Conservation (phyloP, 257 asterid genomes). For the Solanum chaucha region DNA sequence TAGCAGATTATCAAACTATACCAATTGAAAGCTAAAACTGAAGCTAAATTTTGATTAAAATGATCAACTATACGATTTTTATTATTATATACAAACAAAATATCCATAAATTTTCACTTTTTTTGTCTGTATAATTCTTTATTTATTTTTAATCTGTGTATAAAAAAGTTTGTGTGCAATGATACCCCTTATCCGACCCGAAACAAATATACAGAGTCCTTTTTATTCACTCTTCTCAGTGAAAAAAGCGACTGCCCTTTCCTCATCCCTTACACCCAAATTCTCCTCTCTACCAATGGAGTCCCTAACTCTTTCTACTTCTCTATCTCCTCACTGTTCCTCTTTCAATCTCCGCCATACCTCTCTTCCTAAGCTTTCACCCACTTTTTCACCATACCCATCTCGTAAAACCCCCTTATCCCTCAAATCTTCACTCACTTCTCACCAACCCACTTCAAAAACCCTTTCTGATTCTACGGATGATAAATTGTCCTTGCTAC, state of each 20-base stretch:
- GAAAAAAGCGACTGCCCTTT: not conserved
- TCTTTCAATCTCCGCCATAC: not conserved
- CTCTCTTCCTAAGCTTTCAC: not conserved
- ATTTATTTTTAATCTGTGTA: too few relatives aligned
- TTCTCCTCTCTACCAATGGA: constrained; percentile 31
- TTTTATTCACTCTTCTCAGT: not conserved
- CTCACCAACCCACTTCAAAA: constrained; percentile 13
- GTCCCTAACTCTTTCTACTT: constrained; percentile 52
- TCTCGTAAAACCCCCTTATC: constrained; percentile 7
- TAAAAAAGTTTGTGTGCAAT: not conserved
- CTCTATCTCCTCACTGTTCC: constrained; percentile 12
- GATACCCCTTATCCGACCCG: not conserved
- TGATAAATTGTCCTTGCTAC: constrained; percentile 25
- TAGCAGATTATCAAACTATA: too few relatives aligned
- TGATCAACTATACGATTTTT: too few relatives aligned
- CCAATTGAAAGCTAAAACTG: too few relatives aligned
- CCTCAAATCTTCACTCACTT: constrained; percentile 9
- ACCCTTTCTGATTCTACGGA: constrained; percentile 11
- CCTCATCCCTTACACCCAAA: not conserved
- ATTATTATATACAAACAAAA: too few relatives aligned
- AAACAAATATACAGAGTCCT: not conserved
- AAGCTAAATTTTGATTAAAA: too few relatives aligned
- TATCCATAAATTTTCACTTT: too few relatives aligned
- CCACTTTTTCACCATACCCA: constrained; percentile 4
- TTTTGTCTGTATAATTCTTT: too few relatives aligned